phyloP scores from a whole-genome alignment of 2,329 filamentous ascomycete species.

The Aspergillus persii region DNA sequence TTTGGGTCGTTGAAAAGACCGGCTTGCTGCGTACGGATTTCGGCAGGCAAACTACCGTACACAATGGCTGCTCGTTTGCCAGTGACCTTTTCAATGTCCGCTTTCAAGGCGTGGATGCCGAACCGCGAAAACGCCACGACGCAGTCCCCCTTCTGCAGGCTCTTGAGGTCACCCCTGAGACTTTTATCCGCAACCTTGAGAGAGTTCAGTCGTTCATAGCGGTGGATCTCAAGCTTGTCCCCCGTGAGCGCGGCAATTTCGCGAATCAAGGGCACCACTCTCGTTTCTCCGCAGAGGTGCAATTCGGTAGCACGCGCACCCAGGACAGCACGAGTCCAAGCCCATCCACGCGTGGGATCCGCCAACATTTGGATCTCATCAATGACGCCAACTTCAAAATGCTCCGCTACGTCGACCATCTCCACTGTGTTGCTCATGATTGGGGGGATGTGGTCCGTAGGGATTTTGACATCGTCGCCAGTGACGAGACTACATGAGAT shows the following conservation, averaged over 20 bases:
- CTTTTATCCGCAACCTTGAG: constrained; percentile 65
- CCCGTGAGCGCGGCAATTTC: constrained; percentile 75
- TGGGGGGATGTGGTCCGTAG: constrained; percentile 53
- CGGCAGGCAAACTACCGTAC: constrained; percentile 86
- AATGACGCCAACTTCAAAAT: constrained; percentile 86
- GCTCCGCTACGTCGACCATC: constrained; percentile 64
- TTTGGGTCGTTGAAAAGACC: constrained; percentile 90
- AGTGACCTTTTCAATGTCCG: constrained; percentile 71
- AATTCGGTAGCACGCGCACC: constrained; percentile 85
- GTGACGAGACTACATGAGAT: constrained; percentile 78
- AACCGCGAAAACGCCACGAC: constrained; percentile 83
- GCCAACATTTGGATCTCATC: constrained; percentile 99
- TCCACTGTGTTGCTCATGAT: constrained; percentile 91
- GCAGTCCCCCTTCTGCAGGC: constrained; percentile 83
- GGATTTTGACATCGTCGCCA: constrained; percentile 79
- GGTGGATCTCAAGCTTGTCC: constrained; percentile 77
- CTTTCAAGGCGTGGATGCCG: constrained; percentile 76
- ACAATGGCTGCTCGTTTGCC: constrained; percentile 84
- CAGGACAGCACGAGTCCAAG: constrained; percentile 88
- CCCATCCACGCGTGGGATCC: constrained; percentile 76
- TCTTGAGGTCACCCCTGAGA: constrained; percentile 61
- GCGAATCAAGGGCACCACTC: constrained; percentile 74
- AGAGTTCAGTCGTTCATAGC: constrained; percentile 79
- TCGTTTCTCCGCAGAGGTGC: constrained; percentile 88
- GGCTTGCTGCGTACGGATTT: constrained; percentile 88